Evolutionary conservation across 495 filamentous ascomycete genomes (phyloP), one percentile per base, ranked within the genome.

Genomic region (Neurospora sp.): DNA sequence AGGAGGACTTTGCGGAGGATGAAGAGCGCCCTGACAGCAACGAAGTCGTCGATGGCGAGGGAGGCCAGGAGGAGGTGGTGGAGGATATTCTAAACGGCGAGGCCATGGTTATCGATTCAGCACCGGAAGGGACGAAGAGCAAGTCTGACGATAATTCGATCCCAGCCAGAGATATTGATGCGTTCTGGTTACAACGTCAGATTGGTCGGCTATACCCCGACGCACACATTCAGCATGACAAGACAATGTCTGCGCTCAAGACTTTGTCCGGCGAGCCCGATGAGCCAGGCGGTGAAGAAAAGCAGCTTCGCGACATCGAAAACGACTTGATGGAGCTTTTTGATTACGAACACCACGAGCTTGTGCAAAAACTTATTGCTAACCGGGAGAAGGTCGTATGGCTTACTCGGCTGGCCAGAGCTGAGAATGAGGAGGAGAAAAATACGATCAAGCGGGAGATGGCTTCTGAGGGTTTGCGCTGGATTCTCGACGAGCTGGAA

Each of bases 311-410:
- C 74, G 95, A 99, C 74, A 93, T 97, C 74, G 96, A 99, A 79
- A 99, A 99, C 78, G 96, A 98, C 70, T 84, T 99, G 69, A 98
- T 98, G 91, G 96, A 98, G 77, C 88, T 98, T 0, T 97, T 99
- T 74, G 94, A 98, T 76, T 99, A 96, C 76, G 96, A 98, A 77
- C 91, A 97, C 78, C 93, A 96, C 70, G 94, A 98, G 65, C 87
- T 97, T 59, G 96, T 98, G 39, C 91, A 93, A 69, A 95, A 92
- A 79, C 86, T 99, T n/a, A 92, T 98, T 73, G 88, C 91, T 74
- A 98, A 98, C 76, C 88, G 91, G 9, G 91, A 96, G 75, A 96
- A 94, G 82, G 88, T 98, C 72, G 91, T 98, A 38, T 99, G 96
- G 96, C 91, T 96, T 14, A 98, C 96, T 20, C 89, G 90, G 71